Percentiles rank a stretch among this genome's conserved stretches.
phyloP scores from a whole-genome alignment of 768 basidiomycete species.

The Suillus subalutaceus region DNA sequence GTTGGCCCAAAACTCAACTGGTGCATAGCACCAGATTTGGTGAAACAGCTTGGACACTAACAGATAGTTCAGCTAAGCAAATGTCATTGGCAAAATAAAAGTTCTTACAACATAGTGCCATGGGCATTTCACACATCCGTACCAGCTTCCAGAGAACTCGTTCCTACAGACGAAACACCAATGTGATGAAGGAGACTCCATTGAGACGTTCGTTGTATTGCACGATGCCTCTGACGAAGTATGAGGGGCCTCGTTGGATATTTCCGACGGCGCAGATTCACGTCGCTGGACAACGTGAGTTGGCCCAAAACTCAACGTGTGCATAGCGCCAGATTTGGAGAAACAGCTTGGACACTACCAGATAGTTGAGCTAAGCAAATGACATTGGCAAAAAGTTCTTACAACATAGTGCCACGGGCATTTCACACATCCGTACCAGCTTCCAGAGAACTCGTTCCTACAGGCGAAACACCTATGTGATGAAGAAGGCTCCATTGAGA shows the following conservation, averaged over 20 bases:
- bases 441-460: conserved; percentile 25
- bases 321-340: conserved; percentile 27
- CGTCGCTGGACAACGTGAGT: too few species aligned
- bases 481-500: not conserved
- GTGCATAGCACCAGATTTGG: conserved; percentile 29
- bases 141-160: conserved; percentile 28
- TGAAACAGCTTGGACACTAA: conserved; percentile 32
- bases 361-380: conserved; percentile 14
- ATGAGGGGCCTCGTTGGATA: not conserved
- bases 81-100: not conserved
- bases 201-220: not conserved
- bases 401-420: conserved; percentile 35
- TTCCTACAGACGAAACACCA: conserved; percentile 37
- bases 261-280: too few species aligned
- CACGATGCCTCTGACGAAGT: not conserved
- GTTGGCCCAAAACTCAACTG: conserved; percentile 36
- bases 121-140: conserved; percentile 34
- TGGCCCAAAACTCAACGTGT: conserved; percentile 33
- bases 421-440: conserved; percentile 36
- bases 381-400: conserved; percentile 13
- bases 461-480: conserved; percentile 35
- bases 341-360: conserved; percentile 32
- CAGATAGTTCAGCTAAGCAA: conserved; percentile 14
- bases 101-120: conserved; percentile 35
- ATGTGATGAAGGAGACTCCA: conserved; percentile 8